Percentiles rank a stretch among this genome's conserved stretches.
These are phyloP conservation scores for Russula emetica DNA, from an alignment of 768 basidiomycete genomes.

Conservation along the genomic window DNA sequence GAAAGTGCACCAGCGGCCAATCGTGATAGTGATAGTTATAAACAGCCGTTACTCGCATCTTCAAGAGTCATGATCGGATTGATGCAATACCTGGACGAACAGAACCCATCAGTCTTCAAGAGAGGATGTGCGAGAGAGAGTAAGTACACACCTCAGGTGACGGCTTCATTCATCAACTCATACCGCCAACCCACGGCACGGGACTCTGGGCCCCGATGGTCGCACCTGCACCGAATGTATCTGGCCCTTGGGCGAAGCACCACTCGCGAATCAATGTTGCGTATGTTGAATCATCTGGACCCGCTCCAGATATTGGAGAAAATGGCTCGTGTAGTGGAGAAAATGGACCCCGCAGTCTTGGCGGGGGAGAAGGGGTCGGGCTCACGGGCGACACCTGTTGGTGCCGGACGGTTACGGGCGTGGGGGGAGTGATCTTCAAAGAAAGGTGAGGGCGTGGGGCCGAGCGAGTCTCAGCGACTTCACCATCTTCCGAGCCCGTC, in stretches of 20 bases:
- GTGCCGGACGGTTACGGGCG: slow-evolving; percentile 8
- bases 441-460: slow-evolving; percentile 20
- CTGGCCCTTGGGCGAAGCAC: slow-evolving; percentile 28
- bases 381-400: slow-evolving; percentile 9
- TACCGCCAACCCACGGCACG: slow-evolving; percentile 23
- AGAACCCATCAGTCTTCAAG: not conserved
- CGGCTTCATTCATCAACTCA: slow-evolving; percentile 9
- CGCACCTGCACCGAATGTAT: slow-evolving; percentile 15
- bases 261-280: slow-evolving; percentile 28
- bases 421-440: slow-evolving; percentile 16
- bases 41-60: slow-evolving; percentile 15
- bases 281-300: slow-evolving; percentile 19
- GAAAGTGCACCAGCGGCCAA: not conserved
- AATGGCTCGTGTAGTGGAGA: slow-evolving; percentile 15
- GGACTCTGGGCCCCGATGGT: slow-evolving; percentile 17
- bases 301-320: slow-evolving; percentile 12
- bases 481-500: slow-evolving; percentile 25
- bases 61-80: not conserved
- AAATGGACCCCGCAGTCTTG: slow-evolving; percentile 19
- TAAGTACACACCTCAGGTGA: not conserved
- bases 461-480: slow-evolving; percentile 11
- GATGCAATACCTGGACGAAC: not conserved
- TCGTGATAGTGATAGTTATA: slow-evolving; percentile 20
- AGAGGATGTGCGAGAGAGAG: not conserved
- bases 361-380: slow-evolving; percentile 22